Evolutionary conservation across 2,329 filamentous ascomycete species (phyloP).

Genomic region (Cadophora luteo-olivacea): DNA sequence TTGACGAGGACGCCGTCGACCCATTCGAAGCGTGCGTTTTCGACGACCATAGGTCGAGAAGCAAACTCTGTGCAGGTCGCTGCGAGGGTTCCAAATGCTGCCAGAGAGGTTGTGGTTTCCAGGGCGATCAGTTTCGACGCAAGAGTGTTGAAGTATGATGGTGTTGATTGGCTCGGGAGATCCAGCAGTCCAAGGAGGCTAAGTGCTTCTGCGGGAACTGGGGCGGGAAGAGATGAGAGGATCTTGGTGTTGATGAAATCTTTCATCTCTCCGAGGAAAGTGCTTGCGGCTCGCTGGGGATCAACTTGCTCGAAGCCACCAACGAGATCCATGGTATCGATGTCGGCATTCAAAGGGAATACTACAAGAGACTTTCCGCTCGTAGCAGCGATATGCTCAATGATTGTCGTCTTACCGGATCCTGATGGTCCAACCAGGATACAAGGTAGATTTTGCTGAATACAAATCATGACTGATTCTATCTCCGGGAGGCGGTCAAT

Average conservation of each 20-base stretch:
- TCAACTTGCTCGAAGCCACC: conserved; percentile 97
- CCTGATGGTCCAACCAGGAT: conserved; percentile 88
- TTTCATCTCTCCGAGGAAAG: conserved; percentile 60
- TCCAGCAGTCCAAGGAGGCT: conserved; percentile 59
- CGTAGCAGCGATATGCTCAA: conserved; percentile 81
- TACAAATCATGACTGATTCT: conserved; percentile 86
- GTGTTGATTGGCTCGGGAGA: conserved; percentile 24
- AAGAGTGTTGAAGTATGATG: conserved; percentile 38
- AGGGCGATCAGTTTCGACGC: conserved; percentile 44
- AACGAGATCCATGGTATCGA: conserved; percentile 96
- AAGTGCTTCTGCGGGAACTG: conserved; percentile 55
- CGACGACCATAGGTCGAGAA: conserved; percentile 60
- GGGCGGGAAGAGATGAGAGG: conserved; percentile 55
- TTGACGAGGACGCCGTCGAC: conserved; percentile 91
- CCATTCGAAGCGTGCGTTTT: conserved; percentile 91
- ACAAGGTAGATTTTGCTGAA: conserved; percentile 86
- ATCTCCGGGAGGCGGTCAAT: conserved; percentile 71
- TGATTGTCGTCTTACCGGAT: conserved; percentile 82
- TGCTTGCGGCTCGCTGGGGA: conserved; percentile 73
- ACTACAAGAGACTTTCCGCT: conserved; percentile 79
- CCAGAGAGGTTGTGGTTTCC: conserved; percentile 50
- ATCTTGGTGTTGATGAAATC: conserved; percentile 58
- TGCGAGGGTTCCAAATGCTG: conserved; percentile 38
- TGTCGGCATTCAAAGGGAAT: conserved; percentile 91
- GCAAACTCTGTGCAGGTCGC: conserved; percentile 50